Evolutionary conservation across 2,329 filamentous ascomycete genomes (phyloP).

Genomic region (Penicillium digitatum): DNA sequence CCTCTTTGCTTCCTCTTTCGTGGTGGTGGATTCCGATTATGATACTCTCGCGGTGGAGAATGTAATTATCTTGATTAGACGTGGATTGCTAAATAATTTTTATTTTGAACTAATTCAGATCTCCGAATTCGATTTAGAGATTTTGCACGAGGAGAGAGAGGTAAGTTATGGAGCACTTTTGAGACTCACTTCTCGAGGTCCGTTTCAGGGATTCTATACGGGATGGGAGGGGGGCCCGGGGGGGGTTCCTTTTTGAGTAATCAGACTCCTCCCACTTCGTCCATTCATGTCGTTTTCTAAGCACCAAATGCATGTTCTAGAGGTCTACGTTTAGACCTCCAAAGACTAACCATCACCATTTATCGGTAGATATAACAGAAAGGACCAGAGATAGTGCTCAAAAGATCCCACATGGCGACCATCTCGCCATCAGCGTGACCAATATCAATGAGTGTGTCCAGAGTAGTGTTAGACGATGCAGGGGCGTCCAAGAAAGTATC

Average conservation of each 20-base stretch:
- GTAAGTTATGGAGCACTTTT: not conserved
- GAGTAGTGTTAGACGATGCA: constrained; percentile 43
- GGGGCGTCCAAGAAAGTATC: constrained; percentile 45
- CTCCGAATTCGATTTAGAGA: not conserved
- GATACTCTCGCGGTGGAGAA: constrained; percentile 1
- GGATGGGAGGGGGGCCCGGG: no score
- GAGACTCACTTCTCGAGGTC: not conserved
- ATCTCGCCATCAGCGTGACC: constrained; percentile 34
- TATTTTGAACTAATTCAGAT: not conserved
- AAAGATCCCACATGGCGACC: constrained; percentile 38
- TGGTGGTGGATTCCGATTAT: constrained; percentile 6
- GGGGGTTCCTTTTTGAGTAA: not conserved
- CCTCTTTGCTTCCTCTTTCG: not conserved
- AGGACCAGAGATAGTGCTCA: constrained; percentile 44
- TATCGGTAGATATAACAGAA: constrained; percentile 48
- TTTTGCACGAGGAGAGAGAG: no score
- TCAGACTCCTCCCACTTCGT: not conserved
- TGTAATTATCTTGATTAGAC: no score
- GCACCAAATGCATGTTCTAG: not conserved
- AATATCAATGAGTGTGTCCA: constrained; percentile 44
- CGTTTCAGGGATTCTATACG: not conserved
- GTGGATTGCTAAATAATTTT: not conserved
- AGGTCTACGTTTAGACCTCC: not conserved
- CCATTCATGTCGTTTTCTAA: not conserved
- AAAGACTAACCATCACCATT: not conserved